A percentile compares a stretch with the other conserved stretches of the same genome.
These are phyloP conservation scores for Macrolepiota dolichaula DNA, from an alignment of 768 basidiomycete species.

Conservation along the genomic window DNA sequence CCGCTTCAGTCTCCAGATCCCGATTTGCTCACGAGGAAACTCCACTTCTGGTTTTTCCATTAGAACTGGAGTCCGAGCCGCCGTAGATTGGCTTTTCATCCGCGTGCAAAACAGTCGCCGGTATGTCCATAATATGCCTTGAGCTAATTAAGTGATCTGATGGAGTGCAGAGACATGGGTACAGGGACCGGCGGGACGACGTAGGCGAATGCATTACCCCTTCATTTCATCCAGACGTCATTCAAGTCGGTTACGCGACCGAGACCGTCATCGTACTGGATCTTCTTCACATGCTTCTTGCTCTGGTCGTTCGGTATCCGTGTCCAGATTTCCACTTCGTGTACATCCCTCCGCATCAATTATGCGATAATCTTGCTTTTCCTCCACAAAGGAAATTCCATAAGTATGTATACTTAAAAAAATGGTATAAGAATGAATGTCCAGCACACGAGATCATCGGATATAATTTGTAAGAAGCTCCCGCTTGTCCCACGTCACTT, in stretches of 20 bases:
- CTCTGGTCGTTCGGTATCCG: not conserved
- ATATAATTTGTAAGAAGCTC: conserved; percentile 17
- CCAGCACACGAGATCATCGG: conserved; percentile 8
- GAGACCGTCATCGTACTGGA: not conserved
- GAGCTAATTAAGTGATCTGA: not conserved
- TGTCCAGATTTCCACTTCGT: not conserved
- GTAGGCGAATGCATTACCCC: not conserved
- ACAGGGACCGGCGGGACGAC: not conserved
- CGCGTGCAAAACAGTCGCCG: conserved; percentile 87
- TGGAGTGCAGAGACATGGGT: conserved; percentile 1
- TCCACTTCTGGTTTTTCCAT: not conserved
- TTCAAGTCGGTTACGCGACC: not conserved
- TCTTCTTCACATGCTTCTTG: not conserved
- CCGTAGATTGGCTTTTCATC: conserved; percentile 93
- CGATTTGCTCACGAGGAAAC: not conserved
- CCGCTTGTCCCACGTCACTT: conserved; percentile 26
- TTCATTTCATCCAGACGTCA: not conserved
- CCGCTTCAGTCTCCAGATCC: not conserved
- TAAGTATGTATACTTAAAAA: conserved; percentile 3
- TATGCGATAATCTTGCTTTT: not conserved
- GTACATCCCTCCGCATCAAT: not conserved
- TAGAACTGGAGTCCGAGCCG: conserved; percentile 86
- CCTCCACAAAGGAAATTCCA: not conserved
- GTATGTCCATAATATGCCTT: conserved; percentile 27
- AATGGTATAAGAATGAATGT: not conserved